Base-by-base conservation (phyloP, 768 basidiomycete species). In the Rhodosporidiobolus sp. region DNA sequence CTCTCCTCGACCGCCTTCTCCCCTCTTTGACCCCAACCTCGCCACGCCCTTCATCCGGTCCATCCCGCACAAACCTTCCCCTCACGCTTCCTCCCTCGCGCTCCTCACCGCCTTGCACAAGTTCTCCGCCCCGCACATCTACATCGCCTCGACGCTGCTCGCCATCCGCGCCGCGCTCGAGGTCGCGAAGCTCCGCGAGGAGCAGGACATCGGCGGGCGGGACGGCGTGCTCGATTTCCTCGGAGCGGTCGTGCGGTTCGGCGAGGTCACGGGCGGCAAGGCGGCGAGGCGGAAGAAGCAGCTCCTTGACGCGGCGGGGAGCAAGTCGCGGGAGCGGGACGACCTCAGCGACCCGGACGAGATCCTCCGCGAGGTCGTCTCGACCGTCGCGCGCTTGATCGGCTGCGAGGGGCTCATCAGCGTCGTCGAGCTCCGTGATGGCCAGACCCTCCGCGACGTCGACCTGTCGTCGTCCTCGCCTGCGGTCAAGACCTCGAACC, bases 61-160 rank as follows among this genome's bases (percentile, higher is more conserved):
- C 34, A 56, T 70, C 2, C 69, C 73, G n/a, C 57, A 68, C n/a
- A 55, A 50, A 12, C 64, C 74, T 19, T 63, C 73, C 1, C 71
- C 64, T 0, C 77, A 77, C 65, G 61, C 74, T 8, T 67, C 61
- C 34, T 65, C 77, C 19, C 73, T 78, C 62, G 63, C 75, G 0
- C 77, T 79, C 57, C 75, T 79, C 66, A 75, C 73, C 35, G 57
- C 70, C 32, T 63, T 77, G n/a, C 79, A 78, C 73, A 76, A 76
- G 56, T 79, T 78, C 74, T 77, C 74, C 34, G 73, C 76, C 8
- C 72, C 77, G 20, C 73, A 76, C 56, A 76, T 79, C 54, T 70
- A 65, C 66, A 65, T 66, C 4, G 73, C 63, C 19, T 70, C 73
- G 65, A 75, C 77, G 6, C 65, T 66, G 5, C 22, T 72, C 46